Percentiles rank a stretch among this genome's conserved stretches.
phyloP scores from a whole-genome alignment of 306 rosid species.

The Citrullus colocynthis region DNA sequence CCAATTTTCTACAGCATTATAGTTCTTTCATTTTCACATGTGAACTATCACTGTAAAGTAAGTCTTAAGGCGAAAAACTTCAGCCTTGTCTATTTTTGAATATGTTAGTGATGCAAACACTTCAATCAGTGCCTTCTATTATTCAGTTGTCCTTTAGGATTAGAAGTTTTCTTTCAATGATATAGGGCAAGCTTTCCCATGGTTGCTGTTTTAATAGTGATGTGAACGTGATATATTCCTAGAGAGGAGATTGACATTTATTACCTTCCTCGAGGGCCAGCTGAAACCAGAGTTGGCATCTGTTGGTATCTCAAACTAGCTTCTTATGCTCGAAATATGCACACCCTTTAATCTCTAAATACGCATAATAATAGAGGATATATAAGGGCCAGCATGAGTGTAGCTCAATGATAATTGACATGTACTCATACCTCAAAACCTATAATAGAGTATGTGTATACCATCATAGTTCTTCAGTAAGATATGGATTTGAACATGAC shows the following conservation, averaged over 20 bases:
- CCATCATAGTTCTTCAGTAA: background rate
- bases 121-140: background rate
- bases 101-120: background rate
- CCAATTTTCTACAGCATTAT: background rate
- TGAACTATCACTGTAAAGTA: background rate
- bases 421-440: too few relatives aligned
- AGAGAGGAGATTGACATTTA: background rate
- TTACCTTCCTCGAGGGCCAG: background rate
- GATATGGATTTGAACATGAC: background rate
- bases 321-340: background rate
- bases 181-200: background rate
- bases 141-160: background rate
- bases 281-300: background rate
- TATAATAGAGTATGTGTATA: too few relatives aligned
- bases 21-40: background rate
- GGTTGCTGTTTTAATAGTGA: background rate
- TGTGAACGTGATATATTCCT: background rate
- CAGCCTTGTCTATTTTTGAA: background rate
- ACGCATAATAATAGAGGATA: background rate
- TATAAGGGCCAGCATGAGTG: too few relatives aligned
- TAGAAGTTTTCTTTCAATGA: background rate
- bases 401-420: too few relatives aligned
- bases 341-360: background rate
- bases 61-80: background rate
- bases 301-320: background rate